Conservation (phyloP, 73 alveolate genomes). For the Tetrahymena malaccensis region DNA sequence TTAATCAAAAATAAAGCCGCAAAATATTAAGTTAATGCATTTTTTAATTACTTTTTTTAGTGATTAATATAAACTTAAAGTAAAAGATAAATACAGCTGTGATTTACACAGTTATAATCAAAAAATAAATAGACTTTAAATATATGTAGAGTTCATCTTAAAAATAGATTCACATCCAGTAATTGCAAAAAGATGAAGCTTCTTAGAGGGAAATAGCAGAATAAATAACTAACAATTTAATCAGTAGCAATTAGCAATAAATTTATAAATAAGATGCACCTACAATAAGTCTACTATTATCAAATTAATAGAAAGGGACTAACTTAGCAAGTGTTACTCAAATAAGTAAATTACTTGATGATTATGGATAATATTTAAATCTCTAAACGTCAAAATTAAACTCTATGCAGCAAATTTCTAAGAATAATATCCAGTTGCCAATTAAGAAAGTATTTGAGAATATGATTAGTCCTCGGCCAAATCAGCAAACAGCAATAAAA, state of each 20-base stretch:
- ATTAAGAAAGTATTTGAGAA: not conserved
- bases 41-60: not conserved
- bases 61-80: not conserved
- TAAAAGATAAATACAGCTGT: not conserved
- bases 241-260: not conserved
- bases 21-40: too few relatives aligned
- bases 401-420: not conserved
- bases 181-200: not conserved
- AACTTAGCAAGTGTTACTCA: not conserved
- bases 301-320: not conserved
- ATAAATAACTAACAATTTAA: not conserved
- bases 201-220: not conserved
- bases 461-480: not conserved
- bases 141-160: not conserved
- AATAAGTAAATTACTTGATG: not conserved
- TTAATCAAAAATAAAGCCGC: not conserved
- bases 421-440: not conserved
- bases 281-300: not conserved
- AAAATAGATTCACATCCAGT: not conserved
- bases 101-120: not conserved
- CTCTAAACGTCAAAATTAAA: not conserved
- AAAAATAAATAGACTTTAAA: not conserved
- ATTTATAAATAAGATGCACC: not conserved
- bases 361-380: not conserved
- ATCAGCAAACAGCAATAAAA: not conserved